These are phyloP conservation scores for Talaromyces sp. DNA, from an alignment of 2,329 filamentous ascomycete genomes.

Conservation along the genomic window DNA sequence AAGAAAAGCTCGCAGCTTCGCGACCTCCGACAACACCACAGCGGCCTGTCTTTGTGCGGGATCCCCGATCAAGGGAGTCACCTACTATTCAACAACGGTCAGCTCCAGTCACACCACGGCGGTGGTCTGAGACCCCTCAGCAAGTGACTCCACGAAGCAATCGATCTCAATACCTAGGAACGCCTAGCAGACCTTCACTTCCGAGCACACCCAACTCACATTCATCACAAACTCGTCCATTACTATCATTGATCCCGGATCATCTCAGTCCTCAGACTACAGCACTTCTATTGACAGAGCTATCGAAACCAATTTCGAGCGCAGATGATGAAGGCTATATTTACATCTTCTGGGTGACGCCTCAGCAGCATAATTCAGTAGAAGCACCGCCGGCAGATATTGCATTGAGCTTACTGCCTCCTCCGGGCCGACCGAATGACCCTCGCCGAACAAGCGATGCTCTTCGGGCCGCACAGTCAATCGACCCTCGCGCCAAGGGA, in stretches of 20 bases:
- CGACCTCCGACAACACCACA: slow-evolving; percentile 14
- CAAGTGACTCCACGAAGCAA: slow-evolving; percentile 13
- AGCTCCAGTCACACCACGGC: slow-evolving; percentile 15
- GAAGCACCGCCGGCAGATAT: slow-evolving; percentile 54
- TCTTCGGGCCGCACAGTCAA: slow-evolving; percentile 35
- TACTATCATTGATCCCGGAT: slow-evolving; percentile 67
- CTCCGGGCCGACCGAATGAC: slow-evolving; percentile 31
- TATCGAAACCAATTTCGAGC: slow-evolving; percentile 69
- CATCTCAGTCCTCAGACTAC: slow-evolving; percentile 63
- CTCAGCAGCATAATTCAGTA: slow-evolving; percentile 50
- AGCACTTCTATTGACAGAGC: slow-evolving; percentile 68
- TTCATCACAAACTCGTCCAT: slow-evolving; percentile 40
- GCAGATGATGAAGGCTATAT: slow-evolving; percentile 85
- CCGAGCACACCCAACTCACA: slow-evolving; percentile 22
- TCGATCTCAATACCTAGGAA: slow-evolving; percentile 2
- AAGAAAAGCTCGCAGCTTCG: slow-evolving; percentile 6
- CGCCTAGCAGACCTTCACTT: slow-evolving; percentile 18
- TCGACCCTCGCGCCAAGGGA: slow-evolving; percentile 31
- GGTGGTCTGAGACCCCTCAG: slow-evolving; percentile 19
- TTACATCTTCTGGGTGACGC: slow-evolving; percentile 97
- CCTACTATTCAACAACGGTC: slow-evolving; percentile 15
- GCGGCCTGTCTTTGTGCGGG: slow-evolving; percentile 17
- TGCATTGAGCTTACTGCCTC: slow-evolving; percentile 58
- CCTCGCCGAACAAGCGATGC: slow-evolving; percentile 36
- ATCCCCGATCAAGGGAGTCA: slow-evolving; percentile 4